Base-by-base conservation (phyloP, 257 asterid species). In the Euphrasia confusa region DNA sequence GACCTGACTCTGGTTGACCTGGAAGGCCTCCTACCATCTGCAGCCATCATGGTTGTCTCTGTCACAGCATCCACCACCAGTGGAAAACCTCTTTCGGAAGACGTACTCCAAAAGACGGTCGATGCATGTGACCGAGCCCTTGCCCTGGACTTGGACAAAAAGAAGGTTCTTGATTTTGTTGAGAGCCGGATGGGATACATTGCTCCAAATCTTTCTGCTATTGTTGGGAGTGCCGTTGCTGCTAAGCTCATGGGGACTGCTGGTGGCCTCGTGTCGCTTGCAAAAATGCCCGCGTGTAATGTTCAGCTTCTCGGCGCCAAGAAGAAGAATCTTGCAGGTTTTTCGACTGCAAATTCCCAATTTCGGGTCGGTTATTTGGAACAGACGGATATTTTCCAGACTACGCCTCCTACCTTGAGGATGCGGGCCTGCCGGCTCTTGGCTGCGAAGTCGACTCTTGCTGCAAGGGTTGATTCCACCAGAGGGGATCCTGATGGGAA, bases 261-360 rank as follows among this genome's bases (percentile, higher is more conserved):
- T 26, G 99, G 99, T 49, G 99, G 99, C 68, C 91, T 92, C 55
- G 71, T 87, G 13, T 74, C 96, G 1, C 73, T 92, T 62, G 89
- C 99, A 18, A 92, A 92, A 81, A 92, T 92, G 96, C 97, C 99
- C 66, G 97, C 99, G 61, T 92, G 97, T 71, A 92, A 92, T 66
- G 99, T 89, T 61, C 97, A 86, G 69, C 95, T 92, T 69, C 95
- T 92, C 68, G 99, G 99, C 65, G 99, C 99, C 64, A 92, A 89
- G 75, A 83, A 48, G 81, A 92, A 86, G 81, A 86, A 80, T 60
- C 70, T 92, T 50, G 99, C 97, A 1, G 99, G 99, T 42, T 92
- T 92, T 77, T 89, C 99, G 26, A 80, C 96, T 3, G 97, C 99
- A 17, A 84, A 95, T 7, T 92, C 99, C 67, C 88, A 82, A 45